Base-by-base conservation (phyloP, 1,139 yeast species). In the Geotrichum siamense region DNA sequence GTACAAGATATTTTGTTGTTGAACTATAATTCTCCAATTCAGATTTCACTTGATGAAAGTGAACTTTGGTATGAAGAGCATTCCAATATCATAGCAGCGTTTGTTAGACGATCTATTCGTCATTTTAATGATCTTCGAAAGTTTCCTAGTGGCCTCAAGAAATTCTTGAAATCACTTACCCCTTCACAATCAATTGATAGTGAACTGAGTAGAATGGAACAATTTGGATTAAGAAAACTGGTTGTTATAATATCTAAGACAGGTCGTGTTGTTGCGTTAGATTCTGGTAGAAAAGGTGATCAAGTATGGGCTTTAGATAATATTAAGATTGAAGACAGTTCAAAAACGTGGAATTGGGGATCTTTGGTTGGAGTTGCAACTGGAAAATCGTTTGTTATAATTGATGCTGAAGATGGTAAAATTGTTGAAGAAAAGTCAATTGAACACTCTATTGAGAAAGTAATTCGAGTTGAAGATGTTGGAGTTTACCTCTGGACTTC, bases 201-300 rank as follows among this genome's bases (percentile, higher is more conserved):
- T 9, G 39, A 29, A 16, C 23, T 40, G 10, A 22, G 31, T 10
- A 40, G 41, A n/a, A 32, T 39, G n/a, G 61, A 59, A 32, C 55
- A 62, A 19, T 77, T 76, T 63, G 82, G 82, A 0, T 69, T 74
- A 47, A 58, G 65, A 20, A 76, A 78, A 53, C 57, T 61, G 8
- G 56, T 78, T 28, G 63, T 77, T 2, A 65, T 70, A 1, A 68
- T 71, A 2, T 70, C 79, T 0, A 53, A 55, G 12, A 55, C 58
- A 27, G 77, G 76, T 3, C 63, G 65, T 38, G 48, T 74, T 2
- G 60, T 67, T 26, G 78, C 76, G 0, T 56, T 75, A 19, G 70
- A 74, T 49, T 62, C 74, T 2, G 52, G 62, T 2, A 54, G 43
- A 17, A 43, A 57, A 16, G 78, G 78, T 13, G 48, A 54, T 2